Evolutionary conservation across 345 rosid genomes (phyloP), one percentile per base, ranked within the genome.

Genomic region (Murraya paniculata): DNA sequence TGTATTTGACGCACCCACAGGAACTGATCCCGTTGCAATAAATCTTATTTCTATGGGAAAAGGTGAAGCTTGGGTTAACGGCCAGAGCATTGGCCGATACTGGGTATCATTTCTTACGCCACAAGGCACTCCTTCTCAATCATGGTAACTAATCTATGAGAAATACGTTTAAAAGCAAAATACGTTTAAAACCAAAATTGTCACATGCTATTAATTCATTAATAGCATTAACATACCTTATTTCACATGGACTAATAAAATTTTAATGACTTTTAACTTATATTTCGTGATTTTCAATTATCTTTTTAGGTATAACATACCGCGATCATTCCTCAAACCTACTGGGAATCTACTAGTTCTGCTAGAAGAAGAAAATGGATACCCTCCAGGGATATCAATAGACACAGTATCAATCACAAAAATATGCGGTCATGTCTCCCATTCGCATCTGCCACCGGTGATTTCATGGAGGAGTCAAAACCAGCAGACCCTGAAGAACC

Each of bases 31-130:
- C 28, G 83, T 90, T 24, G 87, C 88, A 33, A 45, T 93, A 81
- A 88, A 93, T 85, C 86, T 90, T 62, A 82, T 77, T 25, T 81
- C 93, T 70, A 92, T 93, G 97, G 94, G 97, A 75, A 93, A 93
- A 80, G 98, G 97, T 28, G 91, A 93, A 88, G 90, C 87, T 74
- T 93, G 94, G 93, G 86, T 93, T 71, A 92, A 93, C 35, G 95
- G 95, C 18, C 93, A 86, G 68, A 92, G 94, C 81, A 90, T 93
- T 39, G 95, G 95, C 69, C 88, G 97, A 61, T 92, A 88, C 62
- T 92, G 95, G 98, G 82, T 85, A 62, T 91, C 95, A 31, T 88
- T 87, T 67, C 92, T 28, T 79, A 88, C 91, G 8, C 35, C 79
- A 28, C 74, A 79, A 13, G 94, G 95, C 28, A 70, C 7, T 53